Base-by-base conservation (phyloP, 495 filamentous ascomycete species). In the Barbatosphaeria neglecta region DNA sequence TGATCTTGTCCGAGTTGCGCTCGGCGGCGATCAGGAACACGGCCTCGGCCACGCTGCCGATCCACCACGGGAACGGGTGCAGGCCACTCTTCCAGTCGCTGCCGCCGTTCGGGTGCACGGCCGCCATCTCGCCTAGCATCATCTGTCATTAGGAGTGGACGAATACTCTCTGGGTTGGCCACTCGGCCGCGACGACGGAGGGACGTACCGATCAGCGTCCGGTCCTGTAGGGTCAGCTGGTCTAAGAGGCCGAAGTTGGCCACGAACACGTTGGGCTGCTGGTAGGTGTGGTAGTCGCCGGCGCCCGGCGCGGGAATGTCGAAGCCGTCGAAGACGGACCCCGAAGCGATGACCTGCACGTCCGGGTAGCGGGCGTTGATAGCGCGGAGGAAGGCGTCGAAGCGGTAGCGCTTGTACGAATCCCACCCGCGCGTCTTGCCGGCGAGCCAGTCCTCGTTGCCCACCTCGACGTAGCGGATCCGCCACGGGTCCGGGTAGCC, bases 21-120 rank as follows among this genome's bases (percentile, higher is more conserved):
- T 87, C 83, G 37, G 77, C 69, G 22, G 78, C 81, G 28, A 87
- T 70, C 50, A 83, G 70, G 50, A 76, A 83, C 22, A 86, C 73
- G 2, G 80, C 81, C 52, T 88, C 82, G 20, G 66, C 72, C 33
- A 84, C 76, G 37, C 72, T 70, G 33, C 75, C 77, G 46, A 70
- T 72, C 77, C 76, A 83, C 63, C 65, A 69, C 2, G 65, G 65
- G 28, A 62, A 58, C 11, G 57, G 50, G 41, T 51, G 53, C 33
- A 66, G 56, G 7, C 59, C 54, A 0, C 60, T 64, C 24, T 63
- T 45, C 72, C 71, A 80, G 39, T 63, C 65, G 19, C 60, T 63
- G 28, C 70, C 72, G 23, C 72, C 72, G 43, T 68, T 61, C 4
- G 71, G 61, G 22, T 71, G 69, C 6, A 74, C 69, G 19, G 79